Evolutionary conservation across 331 rosid species (phyloP).

Genomic region (Phaseolus coccineus): DNA sequence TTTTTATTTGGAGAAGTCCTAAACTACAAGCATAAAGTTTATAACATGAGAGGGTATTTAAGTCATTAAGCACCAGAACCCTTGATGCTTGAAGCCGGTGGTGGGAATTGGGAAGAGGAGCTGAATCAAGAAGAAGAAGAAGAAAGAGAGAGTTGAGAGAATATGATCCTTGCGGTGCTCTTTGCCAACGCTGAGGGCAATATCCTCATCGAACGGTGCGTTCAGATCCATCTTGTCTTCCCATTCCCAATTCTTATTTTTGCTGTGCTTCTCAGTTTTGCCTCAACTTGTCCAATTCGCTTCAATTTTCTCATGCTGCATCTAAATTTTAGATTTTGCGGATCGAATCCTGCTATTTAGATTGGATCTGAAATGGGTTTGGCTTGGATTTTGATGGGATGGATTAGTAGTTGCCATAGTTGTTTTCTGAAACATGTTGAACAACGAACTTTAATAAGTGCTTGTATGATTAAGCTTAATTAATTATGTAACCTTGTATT

Average conservation of each 20-base stretch:
- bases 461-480: background rate
- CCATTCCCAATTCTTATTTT: conserved; percentile 7
- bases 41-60: background rate
- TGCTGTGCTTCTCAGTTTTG: background rate
- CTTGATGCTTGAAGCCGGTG: background rate
- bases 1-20: too few species aligned
- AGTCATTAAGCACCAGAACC: background rate
- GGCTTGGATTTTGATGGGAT: conserved; percentile 7
- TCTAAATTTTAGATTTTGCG: conserved; percentile 23
- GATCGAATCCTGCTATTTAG: conserved; percentile 5
- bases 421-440: conserved; percentile 1
- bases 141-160: background rate
- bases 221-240: conserved; percentile 43
- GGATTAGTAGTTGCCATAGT: background rate
- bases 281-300: background rate
- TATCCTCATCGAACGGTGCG: conserved; percentile 84
- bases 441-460: background rate
- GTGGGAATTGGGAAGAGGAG: background rate
- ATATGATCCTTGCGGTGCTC: conserved; percentile 72
- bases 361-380: conserved; percentile 42
- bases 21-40: too few species aligned
- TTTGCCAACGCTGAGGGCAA: conserved; percentile 81
- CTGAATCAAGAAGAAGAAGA: too few species aligned
- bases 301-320: background rate
- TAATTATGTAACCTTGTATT: background rate